Conservation (phyloP, 2,329 filamentous ascomycete species). For the Pseudogymnoascus sp. region DNA sequence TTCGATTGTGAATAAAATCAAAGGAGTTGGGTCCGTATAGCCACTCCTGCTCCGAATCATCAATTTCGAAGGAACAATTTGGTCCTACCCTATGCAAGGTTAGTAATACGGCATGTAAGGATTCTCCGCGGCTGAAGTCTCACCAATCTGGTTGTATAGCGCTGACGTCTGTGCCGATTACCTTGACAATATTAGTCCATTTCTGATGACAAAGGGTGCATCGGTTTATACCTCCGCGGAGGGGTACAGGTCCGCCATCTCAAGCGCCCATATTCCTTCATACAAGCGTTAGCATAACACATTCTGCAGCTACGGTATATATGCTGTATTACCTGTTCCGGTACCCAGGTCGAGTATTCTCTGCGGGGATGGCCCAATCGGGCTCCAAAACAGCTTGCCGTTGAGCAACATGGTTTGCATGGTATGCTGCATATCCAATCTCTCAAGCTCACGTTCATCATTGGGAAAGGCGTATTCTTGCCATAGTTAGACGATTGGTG, state of each 20-base stretch:
- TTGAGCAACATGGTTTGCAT: constrained; percentile 1
- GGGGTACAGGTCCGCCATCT: not conserved
- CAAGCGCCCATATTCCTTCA: not conserved
- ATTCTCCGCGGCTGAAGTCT: not conserved
- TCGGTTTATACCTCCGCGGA: not conserved
- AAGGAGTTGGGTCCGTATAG: constrained; percentile 10
- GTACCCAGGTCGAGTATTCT: constrained; percentile 18
- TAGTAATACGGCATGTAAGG: not conserved
- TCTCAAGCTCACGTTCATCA: constrained; percentile 23
- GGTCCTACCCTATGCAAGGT: constrained; percentile 10
- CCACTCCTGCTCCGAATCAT: constrained; percentile 19
- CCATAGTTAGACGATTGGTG: not conserved
- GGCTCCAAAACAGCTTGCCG: not conserved
- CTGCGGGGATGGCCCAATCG: constrained; percentile 8
- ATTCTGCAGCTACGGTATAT: not conserved
- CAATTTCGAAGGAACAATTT: constrained; percentile 20
- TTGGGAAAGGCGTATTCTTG: constrained; percentile 24
- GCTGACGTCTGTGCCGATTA: constrained; percentile 1
- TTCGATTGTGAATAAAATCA: constrained; percentile 16
- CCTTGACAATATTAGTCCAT: not conserved
- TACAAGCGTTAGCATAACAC: not conserved
- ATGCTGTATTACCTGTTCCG: constrained; percentile 14
- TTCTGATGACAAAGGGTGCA: not conserved
- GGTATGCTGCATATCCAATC: not conserved
- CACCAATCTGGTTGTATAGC: constrained; percentile 7